phyloP scores from a whole-genome alignment of 306 rosid species.

The apple (Malus domestica) region DNA sequence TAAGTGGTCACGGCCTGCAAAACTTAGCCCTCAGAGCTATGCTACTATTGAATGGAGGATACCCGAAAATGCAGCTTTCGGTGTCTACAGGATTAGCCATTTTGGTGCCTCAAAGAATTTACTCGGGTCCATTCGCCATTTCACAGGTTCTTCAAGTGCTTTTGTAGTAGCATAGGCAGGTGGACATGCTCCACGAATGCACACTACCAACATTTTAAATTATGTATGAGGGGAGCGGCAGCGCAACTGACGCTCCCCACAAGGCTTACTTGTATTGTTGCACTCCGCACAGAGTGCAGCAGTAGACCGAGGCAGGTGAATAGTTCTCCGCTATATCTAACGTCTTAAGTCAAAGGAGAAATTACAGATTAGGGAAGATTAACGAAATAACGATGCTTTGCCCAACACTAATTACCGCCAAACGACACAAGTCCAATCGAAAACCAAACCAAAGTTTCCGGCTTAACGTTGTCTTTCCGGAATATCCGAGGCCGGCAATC shows the following conservation, averaged over 20 bases:
- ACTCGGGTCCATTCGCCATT: conserved; percentile 9
- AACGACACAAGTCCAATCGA: background rate
- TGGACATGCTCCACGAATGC: background rate
- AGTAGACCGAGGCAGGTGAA: background rate
- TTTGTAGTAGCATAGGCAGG: conserved; percentile 6
- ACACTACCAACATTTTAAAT: background rate
- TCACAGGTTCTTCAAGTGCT: conserved; percentile 16
- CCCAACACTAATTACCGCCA: background rate
- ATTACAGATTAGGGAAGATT: background rate
- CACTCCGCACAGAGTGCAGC: background rate
- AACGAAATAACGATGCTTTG: background rate
- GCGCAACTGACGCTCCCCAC: background rate
- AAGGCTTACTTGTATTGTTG: background rate
- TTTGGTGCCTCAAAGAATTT: conserved; percentile 13
- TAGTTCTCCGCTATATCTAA: background rate
- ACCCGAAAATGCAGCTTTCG: background rate
- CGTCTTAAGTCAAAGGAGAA: background rate
- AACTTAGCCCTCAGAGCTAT: conserved; percentile 15
- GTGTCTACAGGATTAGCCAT: conserved; percentile 14
- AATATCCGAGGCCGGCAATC: background rate
- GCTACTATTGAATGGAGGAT: conserved; percentile 23
- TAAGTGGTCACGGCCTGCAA: conserved; percentile 15
- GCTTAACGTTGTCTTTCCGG: background rate
- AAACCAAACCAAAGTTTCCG: background rate
- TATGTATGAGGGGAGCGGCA: background rate